These are phyloP conservation scores for Galerina sulciceps DNA, from an alignment of 768 basidiomycete species.

Conservation along the genomic window DNA sequence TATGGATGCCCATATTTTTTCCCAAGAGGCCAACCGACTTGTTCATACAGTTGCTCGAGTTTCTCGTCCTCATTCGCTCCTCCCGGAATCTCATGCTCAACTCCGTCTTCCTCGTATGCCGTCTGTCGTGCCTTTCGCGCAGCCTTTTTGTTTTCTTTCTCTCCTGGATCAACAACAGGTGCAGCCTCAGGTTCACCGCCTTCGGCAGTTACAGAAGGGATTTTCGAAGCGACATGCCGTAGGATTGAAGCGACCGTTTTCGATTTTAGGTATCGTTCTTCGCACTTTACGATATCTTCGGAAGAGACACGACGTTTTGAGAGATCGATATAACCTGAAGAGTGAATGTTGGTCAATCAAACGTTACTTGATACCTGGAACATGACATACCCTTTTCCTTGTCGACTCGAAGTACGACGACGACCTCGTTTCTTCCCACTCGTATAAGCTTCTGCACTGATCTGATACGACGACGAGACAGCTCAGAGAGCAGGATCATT, in stretches of 20 bases:
- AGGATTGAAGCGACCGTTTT: slow-evolving; percentile 95
- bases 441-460: slow-evolving; percentile 98
- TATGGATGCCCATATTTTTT: slow-evolving; percentile 94
- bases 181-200: slow-evolving; percentile 24
- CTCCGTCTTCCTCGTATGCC: slow-evolving; percentile 46
- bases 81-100: slow-evolving; percentile 40
- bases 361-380: not conserved
- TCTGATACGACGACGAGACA: slow-evolving; percentile 93
- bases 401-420: slow-evolving; percentile 96
- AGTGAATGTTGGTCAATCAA: not conserved
- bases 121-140: slow-evolving; percentile 48
- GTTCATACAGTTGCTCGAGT: slow-evolving; percentile 86
- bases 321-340: slow-evolving; percentile 93
- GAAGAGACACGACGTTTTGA: slow-evolving; percentile 98
- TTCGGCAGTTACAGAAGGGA: slow-evolving; percentile 52
- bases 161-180: slow-evolving; percentile 31
- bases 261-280: slow-evolving; percentile 97
- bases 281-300: slow-evolving; percentile 98
- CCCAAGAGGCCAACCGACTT: slow-evolving; percentile 92
- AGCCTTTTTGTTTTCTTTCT: slow-evolving; percentile 53
- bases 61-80: slow-evolving; percentile 74
- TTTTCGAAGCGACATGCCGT: slow-evolving; percentile 85
- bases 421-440: slow-evolving; percentile 97
- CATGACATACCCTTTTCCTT: slow-evolving; percentile 88
- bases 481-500: slow-evolving; percentile 99